Base-by-base conservation (phyloP, 163 green algal genomes). In the Volvox carteri region DNA sequence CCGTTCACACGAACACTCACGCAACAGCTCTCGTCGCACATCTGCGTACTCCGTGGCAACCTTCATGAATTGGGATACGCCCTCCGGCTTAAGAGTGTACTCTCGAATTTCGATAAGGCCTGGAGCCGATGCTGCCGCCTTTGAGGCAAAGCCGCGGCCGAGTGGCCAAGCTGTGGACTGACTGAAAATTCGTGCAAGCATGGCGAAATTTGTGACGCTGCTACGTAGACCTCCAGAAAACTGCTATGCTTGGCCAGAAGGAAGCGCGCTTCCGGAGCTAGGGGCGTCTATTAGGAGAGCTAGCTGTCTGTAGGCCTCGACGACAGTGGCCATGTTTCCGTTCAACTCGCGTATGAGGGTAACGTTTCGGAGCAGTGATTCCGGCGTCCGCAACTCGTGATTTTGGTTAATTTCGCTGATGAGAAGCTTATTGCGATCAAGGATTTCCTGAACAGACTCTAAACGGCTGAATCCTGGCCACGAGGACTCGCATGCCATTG, bases 351-450 rank as follows among this genome's bases (percentile, higher is more conserved):
- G 73, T 28, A 98, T 96, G 18, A 98, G 94, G 25, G 92, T 46
- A 0, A 96, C 94, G 80, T 98, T 98, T 33, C 95, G 78, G n/a
- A 92, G 85, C 77, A 98, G 85, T 0, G 88, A 90, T 28, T 97
- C 95, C 1, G 94, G 90, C 1, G 92, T 94, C 0, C 93, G 90
- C 21, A 83, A 37, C 75, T 95, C 88, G 62, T 98, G 95, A 85
- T 98, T 98, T 18, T 87, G 81, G 44, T 96, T 95, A 56, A 98
- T 97, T 86, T 98, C 92, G 18, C 81, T 92, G 35, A 98, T 96
- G 0, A 98, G 89, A 3, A 98, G 77, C 73, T 94, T 92, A 83
- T 97, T 97, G 6, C 92, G 84, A 46, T 97, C 95, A 25, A 97
- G 86, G 3, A 96, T 85, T 39, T 95, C 94, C 60, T 97, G 94